Evolutionary conservation across 441 rosid species (phyloP), one percentile per base, ranked within the genome.

Genomic region (Omphalea diandra): DNA sequence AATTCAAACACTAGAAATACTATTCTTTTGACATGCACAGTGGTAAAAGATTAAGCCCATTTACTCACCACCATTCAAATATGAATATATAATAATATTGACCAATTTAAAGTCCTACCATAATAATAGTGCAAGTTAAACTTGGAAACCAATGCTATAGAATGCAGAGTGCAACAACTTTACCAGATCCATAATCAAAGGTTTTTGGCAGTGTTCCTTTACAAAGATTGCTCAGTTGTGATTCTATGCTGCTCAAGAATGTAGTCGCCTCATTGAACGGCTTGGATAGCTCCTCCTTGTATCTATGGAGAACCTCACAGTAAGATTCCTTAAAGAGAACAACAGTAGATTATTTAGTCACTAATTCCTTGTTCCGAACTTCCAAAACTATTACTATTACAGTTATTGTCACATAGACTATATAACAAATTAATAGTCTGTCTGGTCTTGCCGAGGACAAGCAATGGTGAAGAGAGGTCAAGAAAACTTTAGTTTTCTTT

Each of bases 201-300:
- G 69, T n/a, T 57, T 75, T 76, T 50, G 84, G 31, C 20, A 76
- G 20, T 35, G 82, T 56, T 69, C 85, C 87, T 60, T 79, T 71
- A 61, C 89, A 83, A 20, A 88, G 89, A 78, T 72, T 80, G 56
- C 70, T 82, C 4, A 88, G 82, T 67, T 86, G 86, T 64, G 86
- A 86, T 76, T 86, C 84, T 40, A 88, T 85, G 87, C 68, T 67
- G 78, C 63, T 83, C 54, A 88, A 70, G 84, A 88, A 88, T 35
- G 78, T 58, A 22, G 85, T 73, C 10, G 90, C 90, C 79, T 86
- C 90, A 68, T 86, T 78, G 29, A 86, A 79, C 8, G 89, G 87
- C 84, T 76, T 86, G 36, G 89, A 79, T 60, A 88, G 75, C 77
- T 88, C 93, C 70, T 78, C 86, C 73, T 84, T 88, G 82, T 72